phyloP scores from a whole-genome alignment of 208 protist species.

The Angomonas ambiguus region DNA sequence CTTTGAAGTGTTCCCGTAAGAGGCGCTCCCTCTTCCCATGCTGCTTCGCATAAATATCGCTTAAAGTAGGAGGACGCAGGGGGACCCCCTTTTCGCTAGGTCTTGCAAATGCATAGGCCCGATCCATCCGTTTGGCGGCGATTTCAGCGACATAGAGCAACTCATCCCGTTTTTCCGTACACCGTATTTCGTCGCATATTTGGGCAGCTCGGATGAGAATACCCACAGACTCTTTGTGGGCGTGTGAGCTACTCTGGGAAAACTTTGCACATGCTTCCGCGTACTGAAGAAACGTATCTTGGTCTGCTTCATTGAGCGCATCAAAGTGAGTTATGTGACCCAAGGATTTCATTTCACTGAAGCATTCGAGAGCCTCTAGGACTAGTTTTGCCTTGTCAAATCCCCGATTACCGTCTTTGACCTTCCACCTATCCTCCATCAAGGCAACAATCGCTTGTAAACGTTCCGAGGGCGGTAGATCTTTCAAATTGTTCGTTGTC shows the following conservation, averaged over 20 bases:
- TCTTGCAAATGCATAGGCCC: constrained; percentile 70
- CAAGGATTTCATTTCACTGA: constrained; percentile 75
- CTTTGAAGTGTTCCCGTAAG: constrained; percentile 49
- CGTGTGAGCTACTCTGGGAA: constrained; percentile 74
- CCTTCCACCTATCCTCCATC: constrained; percentile 73
- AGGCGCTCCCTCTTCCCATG: constrained; percentile 31
- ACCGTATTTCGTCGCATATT: constrained; percentile 89
- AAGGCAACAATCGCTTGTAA: constrained; percentile 65
- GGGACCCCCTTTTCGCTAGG: constrained; percentile 36
- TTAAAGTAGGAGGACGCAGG: constrained; percentile 29
- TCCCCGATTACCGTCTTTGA: constrained; percentile 78
- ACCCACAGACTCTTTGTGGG: constrained; percentile 75
- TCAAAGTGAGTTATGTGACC: constrained; percentile 60
- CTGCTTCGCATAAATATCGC: constrained; percentile 24
- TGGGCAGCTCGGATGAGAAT: constrained; percentile 70
- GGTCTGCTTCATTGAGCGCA: constrained; percentile 62
- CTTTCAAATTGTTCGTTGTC: constrained; percentile 65
- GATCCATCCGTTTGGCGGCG: constrained; percentile 61
- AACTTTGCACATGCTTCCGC: constrained; percentile 70
- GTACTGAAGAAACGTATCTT: constrained; percentile 87
- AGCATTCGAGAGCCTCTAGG: constrained; percentile 82
- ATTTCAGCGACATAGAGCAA: constrained; percentile 73
- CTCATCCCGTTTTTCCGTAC: constrained; percentile 77
- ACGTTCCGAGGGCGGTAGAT: constrained; percentile 66
- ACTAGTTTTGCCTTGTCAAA: constrained; percentile 85